Base-by-base conservation (phyloP, 495 filamentous ascomycete species). In the Neurospora pannonica region DNA sequence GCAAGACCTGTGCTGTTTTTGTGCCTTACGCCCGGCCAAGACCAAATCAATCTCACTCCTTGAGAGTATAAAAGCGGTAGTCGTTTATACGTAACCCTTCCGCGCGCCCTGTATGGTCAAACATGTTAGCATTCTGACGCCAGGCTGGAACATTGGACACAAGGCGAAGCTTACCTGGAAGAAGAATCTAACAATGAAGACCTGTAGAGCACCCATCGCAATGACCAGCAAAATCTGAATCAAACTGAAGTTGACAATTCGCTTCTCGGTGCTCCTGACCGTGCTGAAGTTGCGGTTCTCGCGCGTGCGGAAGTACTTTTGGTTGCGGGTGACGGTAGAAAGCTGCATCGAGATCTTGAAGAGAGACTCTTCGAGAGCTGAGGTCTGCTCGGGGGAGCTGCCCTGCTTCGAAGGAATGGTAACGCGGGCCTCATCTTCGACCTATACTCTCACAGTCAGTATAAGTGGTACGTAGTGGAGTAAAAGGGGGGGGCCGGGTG, bases 201-300 rank as follows among this genome's bases (percentile, higher is more conserved):
- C 97, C 85, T 99, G 97, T 81, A 99, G 84, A 38, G 90, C 95
- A 36, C 95, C 96, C 97, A 99, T 99, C 54, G 91, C 92, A 75
- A 98, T 88, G 88, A 98, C 96, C 89, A 98, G 90, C 75, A 90
- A 85, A 75, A 91, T 90, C 85, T 99, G 97, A 73, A 98, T 92
- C 69, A 99, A 86, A 79, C 93, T 97, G 84, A 99, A 98, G 82
- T 98, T 98, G 84, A 97, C 95, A 77, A 99, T 98, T 62, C 97
- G 87, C 76, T 87, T 88, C 86, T 99, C 97, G 38, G 97, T 99
- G 83, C 94, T 97, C 81, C 94, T 88, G 72, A 99, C 97, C 6
- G 97, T 99, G 83, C 93, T 97, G 84, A 98, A 97, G 82, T 99
- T 99, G 69, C 97, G 89, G 87, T 99, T 98, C 86, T 99, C 97